A percentile compares a stretch with the other conserved stretches of the same genome.
Conservation (phyloP, 2,329 filamentous ascomycete species). For the Diaporthe sp. region DNA sequence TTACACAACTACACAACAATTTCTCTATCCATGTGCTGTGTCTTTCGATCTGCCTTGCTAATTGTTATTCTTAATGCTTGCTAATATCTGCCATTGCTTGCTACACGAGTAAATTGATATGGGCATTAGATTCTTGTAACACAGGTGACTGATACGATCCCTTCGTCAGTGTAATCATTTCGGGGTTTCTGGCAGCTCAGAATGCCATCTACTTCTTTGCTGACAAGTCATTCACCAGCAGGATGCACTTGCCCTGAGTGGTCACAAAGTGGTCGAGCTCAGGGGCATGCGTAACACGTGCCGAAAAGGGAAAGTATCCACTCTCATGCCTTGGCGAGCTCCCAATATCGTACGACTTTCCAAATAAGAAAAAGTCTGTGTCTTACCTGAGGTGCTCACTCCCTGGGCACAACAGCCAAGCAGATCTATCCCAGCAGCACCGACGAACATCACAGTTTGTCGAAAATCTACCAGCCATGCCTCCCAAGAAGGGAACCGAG, state of each 20-base stretch:
- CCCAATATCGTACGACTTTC: constrained; percentile 23
- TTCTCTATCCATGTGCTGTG: too few species aligned
- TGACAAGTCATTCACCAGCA: constrained; percentile 12
- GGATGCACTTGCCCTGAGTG: background rate
- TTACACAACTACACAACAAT: too few species aligned
- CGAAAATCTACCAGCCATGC: constrained; percentile 42
- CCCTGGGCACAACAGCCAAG: background rate
- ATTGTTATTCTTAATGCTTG: too few species aligned
- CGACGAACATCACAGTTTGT: background rate
- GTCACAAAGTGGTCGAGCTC: background rate
- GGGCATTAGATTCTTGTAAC: too few species aligned
- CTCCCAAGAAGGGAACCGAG: constrained; percentile 53
- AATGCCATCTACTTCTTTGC: background rate
- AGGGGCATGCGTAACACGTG: constrained; percentile 6
- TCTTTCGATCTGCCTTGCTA: too few species aligned
- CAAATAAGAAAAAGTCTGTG: constrained; percentile 19
- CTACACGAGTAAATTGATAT: background rate
- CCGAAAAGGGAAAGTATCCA: background rate
- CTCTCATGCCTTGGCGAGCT: background rate
- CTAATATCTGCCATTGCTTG: background rate
- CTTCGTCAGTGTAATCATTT: background rate
- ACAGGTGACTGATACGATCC: background rate
- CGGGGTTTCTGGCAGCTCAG: background rate
- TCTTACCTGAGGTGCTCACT: background rate
- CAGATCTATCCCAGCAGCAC: background rate